Base-by-base conservation (phyloP, 2,329 filamentous ascomycete genomes). In the Didymella keratinophila region DNA sequence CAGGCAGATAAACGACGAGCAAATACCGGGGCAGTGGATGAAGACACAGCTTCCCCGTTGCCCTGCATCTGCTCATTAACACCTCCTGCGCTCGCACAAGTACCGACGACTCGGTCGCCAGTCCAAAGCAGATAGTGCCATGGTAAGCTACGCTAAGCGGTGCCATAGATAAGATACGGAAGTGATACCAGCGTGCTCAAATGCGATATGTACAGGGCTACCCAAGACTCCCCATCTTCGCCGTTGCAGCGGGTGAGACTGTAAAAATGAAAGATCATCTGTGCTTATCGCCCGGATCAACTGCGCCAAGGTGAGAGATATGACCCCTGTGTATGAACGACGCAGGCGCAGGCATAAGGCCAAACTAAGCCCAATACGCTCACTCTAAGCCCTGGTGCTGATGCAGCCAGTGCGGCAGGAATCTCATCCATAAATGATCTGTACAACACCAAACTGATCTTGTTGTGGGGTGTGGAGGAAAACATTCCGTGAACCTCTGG, bases 101-200 rank as follows among this genome's bases (percentile, higher is more conserved):
- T 48, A 58, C 55, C 55, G 28, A 28, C 39, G 44, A 39, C 44
- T 49, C 16, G 44, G 50, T 18, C 32, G 32, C 7, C 56, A 23
- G 14, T 52, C 23, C 16, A 34, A 39, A 14, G 27, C 28, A 36
- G 30, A 52, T 42, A 37, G 42, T 48, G 36, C 14, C 51, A 55
- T 34, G 20, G 27, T 23, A 52, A 50, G 44, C 36, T 16, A 44
- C 58, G 52, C 53, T 66, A 66, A 69, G 62, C 62, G 61, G 60
- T 49, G 25, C 49, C 55, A 58, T 52, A 55, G 56, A 63, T 53
- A 52, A 49, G 30, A 20, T 39, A 45, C 46, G 51, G 54, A 56
- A 42, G 39, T 25, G 6, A 23, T 41, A 30, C 45, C 44, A 53
- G 49, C 11, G 23, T 30, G 32, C 39, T 45, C 43, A 18, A 45